Conservation (phyloP, 2,329 filamentous ascomycete species). For the Claviceps purpurea region DNA sequence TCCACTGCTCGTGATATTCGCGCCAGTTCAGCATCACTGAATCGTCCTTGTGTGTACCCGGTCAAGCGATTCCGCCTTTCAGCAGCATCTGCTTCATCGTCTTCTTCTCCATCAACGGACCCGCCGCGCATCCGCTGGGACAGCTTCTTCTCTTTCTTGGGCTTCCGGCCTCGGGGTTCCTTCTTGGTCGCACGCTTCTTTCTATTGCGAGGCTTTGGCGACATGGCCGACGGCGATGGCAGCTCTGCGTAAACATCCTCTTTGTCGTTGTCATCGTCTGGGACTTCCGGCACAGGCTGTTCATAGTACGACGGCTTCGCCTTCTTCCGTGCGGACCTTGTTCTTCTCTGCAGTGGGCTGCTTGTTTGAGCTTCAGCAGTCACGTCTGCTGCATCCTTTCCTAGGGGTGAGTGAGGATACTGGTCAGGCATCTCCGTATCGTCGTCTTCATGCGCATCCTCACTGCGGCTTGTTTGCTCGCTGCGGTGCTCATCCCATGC, state of each 20-base stretch:
- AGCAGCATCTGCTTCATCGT: conserved; percentile 6
- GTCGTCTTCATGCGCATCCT: conserved; percentile 3
- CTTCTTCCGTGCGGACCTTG: conserved; percentile 29
- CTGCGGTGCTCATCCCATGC: conserved; percentile 22
- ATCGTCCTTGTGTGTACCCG: conserved; percentile 25
- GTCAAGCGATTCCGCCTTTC: conserved; percentile 13
- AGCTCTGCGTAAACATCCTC: conserved; percentile 11
- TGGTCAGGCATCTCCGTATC: conserved; percentile 3
- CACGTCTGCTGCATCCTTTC: neutral
- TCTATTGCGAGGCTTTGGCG: conserved; percentile 18
- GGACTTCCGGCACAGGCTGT: conserved; percentile 12
- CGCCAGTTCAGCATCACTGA: conserved; percentile 29
- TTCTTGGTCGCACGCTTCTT: conserved; percentile 17
- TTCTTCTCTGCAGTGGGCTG: conserved; percentile 10
- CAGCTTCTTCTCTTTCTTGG: conserved; percentile 9
- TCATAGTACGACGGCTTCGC: conserved; percentile 34
- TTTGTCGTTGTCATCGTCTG: conserved; percentile 10
- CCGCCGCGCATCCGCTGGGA: conserved; percentile 13
- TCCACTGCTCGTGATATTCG: conserved; percentile 29
- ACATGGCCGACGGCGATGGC: conserved; percentile 20
- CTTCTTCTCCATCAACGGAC: conserved; percentile 10
- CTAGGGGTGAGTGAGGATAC: conserved; percentile 4
- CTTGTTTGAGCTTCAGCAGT: conserved; percentile 5
- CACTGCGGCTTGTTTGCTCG: conserved; percentile 11
- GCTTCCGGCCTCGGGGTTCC: conserved; percentile 7